Evolutionary conservation across 1,139 yeast species (phyloP).

Genomic region (Debaryomycetaceae sp.): DNA sequence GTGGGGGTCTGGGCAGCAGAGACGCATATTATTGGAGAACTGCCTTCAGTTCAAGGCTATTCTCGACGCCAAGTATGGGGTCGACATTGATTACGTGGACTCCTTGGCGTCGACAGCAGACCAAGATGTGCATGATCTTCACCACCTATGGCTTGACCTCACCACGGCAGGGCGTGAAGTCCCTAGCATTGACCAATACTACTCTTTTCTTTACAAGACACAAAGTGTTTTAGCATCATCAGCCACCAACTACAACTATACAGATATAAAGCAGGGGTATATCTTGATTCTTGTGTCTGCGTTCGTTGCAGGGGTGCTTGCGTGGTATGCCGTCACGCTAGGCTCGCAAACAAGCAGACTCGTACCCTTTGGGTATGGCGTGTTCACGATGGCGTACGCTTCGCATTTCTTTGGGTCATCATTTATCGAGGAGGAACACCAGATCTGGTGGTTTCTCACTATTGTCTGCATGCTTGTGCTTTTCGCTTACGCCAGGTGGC

Average conservation of each 20-base stretch:
- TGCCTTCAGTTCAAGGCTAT: constrained; percentile 52
- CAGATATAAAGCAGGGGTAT: constrained; percentile 48
- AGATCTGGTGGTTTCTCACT: constrained; percentile 86
- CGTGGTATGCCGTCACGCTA: constrained; percentile 13
- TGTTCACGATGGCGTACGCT: constrained; percentile 43
- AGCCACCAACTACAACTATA: constrained; percentile 70
- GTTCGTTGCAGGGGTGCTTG: constrained; percentile 15
- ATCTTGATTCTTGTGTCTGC: constrained; percentile 28
- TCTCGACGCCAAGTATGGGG: constrained; percentile 21
- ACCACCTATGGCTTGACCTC: constrained; percentile 1
- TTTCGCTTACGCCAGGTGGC: constrained; percentile 11
- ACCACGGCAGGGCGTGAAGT: too few species aligned
- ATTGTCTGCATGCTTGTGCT: constrained; percentile 22
- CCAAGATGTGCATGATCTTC: background rate
- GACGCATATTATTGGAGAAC: constrained; percentile 51
- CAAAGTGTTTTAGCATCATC: constrained; percentile 59
- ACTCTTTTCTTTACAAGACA: constrained; percentile 39
- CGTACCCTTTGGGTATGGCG: constrained; percentile 14
- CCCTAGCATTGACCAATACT: constrained; percentile 18
- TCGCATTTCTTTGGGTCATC: constrained; percentile 81
- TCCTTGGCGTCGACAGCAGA: background rate
- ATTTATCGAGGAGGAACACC: constrained; percentile 95
- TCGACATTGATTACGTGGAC: constrained; percentile 3
- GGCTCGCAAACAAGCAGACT: background rate
- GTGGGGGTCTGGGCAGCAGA: constrained; percentile 41